A percentile compares a stretch with the other conserved stretches of the same genome.
Conservation (phyloP, 331 rosid genomes). For the Pyrus hybrid region DNA sequence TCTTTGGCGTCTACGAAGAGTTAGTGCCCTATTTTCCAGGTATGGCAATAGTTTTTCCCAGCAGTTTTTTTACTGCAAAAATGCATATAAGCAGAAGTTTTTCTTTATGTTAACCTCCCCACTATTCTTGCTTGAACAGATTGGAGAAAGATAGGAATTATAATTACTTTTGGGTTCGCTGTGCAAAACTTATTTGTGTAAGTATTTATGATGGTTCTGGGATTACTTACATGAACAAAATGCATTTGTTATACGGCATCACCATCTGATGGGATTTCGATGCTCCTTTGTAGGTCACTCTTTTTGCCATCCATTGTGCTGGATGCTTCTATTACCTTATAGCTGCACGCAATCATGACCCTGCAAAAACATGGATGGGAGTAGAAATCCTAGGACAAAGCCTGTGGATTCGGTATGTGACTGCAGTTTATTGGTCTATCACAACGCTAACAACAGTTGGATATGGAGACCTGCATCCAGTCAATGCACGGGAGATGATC, state of each 20-base stretch:
- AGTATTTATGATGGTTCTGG: slow-evolving; percentile 16
- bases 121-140: slow-evolving; percentile 27
- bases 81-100: background rate
- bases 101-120: background rate
- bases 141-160: slow-evolving; percentile 84
- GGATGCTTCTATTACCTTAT: slow-evolving; percentile 87
- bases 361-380: slow-evolving; percentile 77
- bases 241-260: background rate
- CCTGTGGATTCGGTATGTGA: slow-evolving; percentile 77
- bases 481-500: slow-evolving; percentile 83
- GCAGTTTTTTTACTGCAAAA: background rate
- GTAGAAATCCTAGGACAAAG: slow-evolving; percentile 30
- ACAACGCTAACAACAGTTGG: slow-evolving; percentile 93
- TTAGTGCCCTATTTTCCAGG: slow-evolving; percentile 79
- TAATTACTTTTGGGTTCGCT: slow-evolving; percentile 97
- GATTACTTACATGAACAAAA: background rate
- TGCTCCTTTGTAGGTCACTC: slow-evolving; percentile 59
- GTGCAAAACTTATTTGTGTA: slow-evolving; percentile 85
- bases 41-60: slow-evolving; percentile 4
- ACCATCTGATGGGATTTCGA: slow-evolving; percentile 1
- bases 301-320: slow-evolving; percentile 88
- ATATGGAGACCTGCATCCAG: slow-evolving; percentile 94
- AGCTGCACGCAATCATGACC: slow-evolving; percentile 78
- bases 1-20: slow-evolving; percentile 99
- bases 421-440: slow-evolving; percentile 87